Evolutionary conservation across 768 basidiomycete species (phyloP), one percentile per base, ranked within the genome.

Genomic region (Termitomyces sp.): DNA sequence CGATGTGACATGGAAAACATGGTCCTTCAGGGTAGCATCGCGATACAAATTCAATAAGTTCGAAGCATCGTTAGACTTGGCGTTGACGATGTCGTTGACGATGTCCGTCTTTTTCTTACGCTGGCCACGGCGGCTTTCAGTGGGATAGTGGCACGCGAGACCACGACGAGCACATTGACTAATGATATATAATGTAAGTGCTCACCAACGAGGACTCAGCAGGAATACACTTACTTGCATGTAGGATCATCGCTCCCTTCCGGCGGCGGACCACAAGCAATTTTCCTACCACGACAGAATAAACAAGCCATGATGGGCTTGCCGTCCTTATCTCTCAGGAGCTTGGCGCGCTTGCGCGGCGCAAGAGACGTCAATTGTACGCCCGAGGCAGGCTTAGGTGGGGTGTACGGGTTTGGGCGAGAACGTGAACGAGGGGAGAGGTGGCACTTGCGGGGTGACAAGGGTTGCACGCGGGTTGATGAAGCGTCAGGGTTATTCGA

Each of bases 211-310:
- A 56, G 36, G 3, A 44, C 33, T 31, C 32, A 5, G 23, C 16
- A 50, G 50, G 18, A n/a, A 29, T 44, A 23, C 10, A 74, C 79
- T 73, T 58, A 81, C 80, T 79, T 78, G 79, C 79, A 81, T 0
- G 76, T 73, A 32, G 66, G 69, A 50, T 74, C 74, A 41, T 68
- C 68, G 47, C 69, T 73, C 3, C 68, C 72, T 0, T 67, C 62
- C 5, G 66, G 59, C 2, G 77, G 75, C 4, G 76, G 70, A 0
- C 80, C 78, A 35, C 80, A 81, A 10, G 79, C 80, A 40, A 81
- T 81, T 66, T 82, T 81, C 12, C 80, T 68, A 4, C 76, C 75
- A 12, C 79, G 69, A 41, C 79, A 80, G 60, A 81, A 80, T 3
- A 77, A 63, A 53, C 79, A 81, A 0, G 79, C 79, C 27, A 81